Base-by-base conservation (phyloP, 106 monocot genomes). In the Allium sativum region DNA sequence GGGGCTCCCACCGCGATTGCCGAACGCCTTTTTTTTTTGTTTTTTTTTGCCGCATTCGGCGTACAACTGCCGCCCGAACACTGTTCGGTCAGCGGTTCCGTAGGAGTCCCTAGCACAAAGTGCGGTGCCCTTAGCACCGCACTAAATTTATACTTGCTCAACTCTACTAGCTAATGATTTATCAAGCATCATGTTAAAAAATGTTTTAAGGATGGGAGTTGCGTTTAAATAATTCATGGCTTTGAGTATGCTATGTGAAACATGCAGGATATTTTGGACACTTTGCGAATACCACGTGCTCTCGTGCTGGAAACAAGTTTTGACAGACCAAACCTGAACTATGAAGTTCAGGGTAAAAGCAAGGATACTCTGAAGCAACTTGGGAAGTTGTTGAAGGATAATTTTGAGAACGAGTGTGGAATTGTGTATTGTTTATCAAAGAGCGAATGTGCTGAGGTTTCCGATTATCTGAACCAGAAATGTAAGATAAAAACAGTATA, bases 361-460 rank as follows among this genome's bases (percentile, higher is more conserved):
- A 96, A 87, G 71, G 91, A 91, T 78, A 48, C 96, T 12, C 21
- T 82, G 66, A 96, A 91, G 64, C 91, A 91, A 70, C 80, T 96
- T 17, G 87, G 82, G 44, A 64, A 87, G 58, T 51, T 96, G 65
- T 40, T 96, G 53, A 84, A 91, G 72, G 82, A 90, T 41, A 68
- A 55, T 47, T 96, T 96, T 45, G 54, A n/a, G 52, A 79, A 78
- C 54, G 77, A 79, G 78, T 91, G 82, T 72, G 96, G 96, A 56
- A 91, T 96, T 40, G 78, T 96, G 10, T 91, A 96, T 41, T 96
- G 96, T 68, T 90, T 96, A 16, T 96, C 96, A 4, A 96, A 96
- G 70, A 91, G 58, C 65, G 96, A 96, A 68, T 84, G 79, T 42
- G 65, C 72, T 9, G 84, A 88, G 3, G 91, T 87, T 19, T 84